Evolutionary conservation across 2,329 filamentous ascomycete species (phyloP).

Genomic region (Mycosphaerella arachidis): DNA sequence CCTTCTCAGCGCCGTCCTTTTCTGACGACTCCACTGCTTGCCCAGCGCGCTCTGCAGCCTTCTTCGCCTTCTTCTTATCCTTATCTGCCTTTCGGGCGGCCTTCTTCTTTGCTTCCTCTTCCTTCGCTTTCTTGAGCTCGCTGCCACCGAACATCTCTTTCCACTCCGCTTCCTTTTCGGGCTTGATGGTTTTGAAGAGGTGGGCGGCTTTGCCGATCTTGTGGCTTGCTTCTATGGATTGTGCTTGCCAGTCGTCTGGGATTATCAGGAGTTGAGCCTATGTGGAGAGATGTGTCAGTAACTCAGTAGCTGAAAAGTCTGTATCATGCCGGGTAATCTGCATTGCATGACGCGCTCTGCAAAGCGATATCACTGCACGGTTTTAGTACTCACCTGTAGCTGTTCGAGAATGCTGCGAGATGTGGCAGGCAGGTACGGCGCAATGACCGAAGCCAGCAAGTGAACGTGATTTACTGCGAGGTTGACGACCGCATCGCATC

Average conservation of each 20-base stretch:
- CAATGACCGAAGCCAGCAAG: slow-evolving; percentile 71
- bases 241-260: slow-evolving; percentile 57
- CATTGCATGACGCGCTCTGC: not conserved
- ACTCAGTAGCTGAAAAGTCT: not conserved
- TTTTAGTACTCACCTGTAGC: slow-evolving; percentile 43
- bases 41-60: slow-evolving; percentile 60
- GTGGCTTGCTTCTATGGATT: slow-evolving; percentile 64
- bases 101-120: slow-evolving; percentile 57
- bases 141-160: slow-evolving; percentile 67
- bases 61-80: slow-evolving; percentile 60
- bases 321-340: too few relatives aligned
- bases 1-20: slow-evolving; percentile 55
- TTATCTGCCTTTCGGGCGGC: slow-evolving; percentile 60
- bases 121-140: slow-evolving; percentile 64
- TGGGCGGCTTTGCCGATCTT: slow-evolving; percentile 75
- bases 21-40: slow-evolving; percentile 77
- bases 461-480: slow-evolving; percentile 80
- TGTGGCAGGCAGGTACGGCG: slow-evolving; percentile 82
- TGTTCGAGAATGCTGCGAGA: slow-evolving; percentile 71
- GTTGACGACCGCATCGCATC: slow-evolving; percentile 62
- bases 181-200: slow-evolving; percentile 78
- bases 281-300: not conserved
- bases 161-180: slow-evolving; percentile 80
- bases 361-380: not conserved
- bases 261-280: slow-evolving; percentile 38